phyloP scores from a whole-genome alignment of 768 basidiomycete genomes.

The Mycena crocata region DNA sequence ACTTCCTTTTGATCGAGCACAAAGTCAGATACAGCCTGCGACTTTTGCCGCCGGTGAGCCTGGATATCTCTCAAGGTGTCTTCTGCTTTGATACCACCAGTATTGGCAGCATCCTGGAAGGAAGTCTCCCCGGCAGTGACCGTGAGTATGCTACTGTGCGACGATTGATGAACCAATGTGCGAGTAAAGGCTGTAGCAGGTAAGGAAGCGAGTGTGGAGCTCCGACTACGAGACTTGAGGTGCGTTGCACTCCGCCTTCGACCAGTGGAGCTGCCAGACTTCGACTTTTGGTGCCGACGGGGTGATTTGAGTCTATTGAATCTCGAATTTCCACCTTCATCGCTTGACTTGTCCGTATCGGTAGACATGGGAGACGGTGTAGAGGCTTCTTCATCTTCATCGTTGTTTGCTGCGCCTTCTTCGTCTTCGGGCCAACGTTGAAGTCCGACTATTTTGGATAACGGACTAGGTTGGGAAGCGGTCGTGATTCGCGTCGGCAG shows the following conservation, averaged over 20 bases:
- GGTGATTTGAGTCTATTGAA: conserved; percentile 54
- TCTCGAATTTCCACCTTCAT: conserved; percentile 13
- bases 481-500: conserved; percentile 38
- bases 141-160: conserved; percentile 77
- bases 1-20: conserved; percentile 38
- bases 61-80: conserved; percentile 45
- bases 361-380: conserved; percentile 77
- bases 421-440: conserved; percentile 69
- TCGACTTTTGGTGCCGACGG: conserved; percentile 43
- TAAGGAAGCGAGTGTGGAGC: conserved; percentile 75
- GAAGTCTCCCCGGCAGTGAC: conserved; percentile 69
- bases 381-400: conserved; percentile 61
- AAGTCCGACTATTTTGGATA: conserved; percentile 68
- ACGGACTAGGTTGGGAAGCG: conserved; percentile 69
- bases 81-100: conserved; percentile 37
- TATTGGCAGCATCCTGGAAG: conserved; percentile 44
- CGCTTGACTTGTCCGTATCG: conserved; percentile 59
- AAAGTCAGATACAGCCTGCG: conserved; percentile 44
- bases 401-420: conserved; percentile 46
- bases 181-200: conserved; percentile 51
- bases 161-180: conserved; percentile 59
- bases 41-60: conserved; percentile 45
- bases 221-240: conserved; percentile 64
- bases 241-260: conserved; percentile 41
- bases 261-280: conserved; percentile 42